Base-by-base conservation (phyloP, 371 early-diverging fungal genomes). In the Apophysomyces sp. region DNA sequence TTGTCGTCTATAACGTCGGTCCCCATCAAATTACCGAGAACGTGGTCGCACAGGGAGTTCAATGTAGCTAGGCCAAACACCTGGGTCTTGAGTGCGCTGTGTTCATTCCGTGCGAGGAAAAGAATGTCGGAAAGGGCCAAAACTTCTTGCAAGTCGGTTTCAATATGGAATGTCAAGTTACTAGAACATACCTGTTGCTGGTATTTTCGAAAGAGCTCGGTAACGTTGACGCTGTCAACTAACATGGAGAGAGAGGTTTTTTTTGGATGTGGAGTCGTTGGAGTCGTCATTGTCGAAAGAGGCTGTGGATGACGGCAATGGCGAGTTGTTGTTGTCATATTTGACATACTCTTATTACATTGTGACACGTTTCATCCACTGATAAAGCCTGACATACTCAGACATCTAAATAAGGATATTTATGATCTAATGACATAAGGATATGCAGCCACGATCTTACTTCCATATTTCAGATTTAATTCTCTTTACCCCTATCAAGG, bases 111-210 rank as follows among this genome's bases (percentile, higher is more conserved):
- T 31, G 16, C 55, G 34, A 55, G 55, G 5, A 55, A 55, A 31
- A 31, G 32, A 13, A 54, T 54, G 16, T 31, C 27, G 52, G 52
- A 52, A 52, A 52, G n/a, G 27, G 52, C 52, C 27, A 52, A 52
- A 52, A 52, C 27, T 52, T 52, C 52, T 52, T 52, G 52, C 52
- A 52, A 52, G 52, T 52, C 52, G 4, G 52, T 52, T 52, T 52
- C 52, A 26, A 52, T 52, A 16, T 52, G n/a, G 27, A 52, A 52
- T 6, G 27, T 52, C 27, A 27, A 52, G 24, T 52, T 13, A 27
- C 28, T 52, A 29, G 52, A 4, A 29, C 13, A 27, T 24, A 52
- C 29, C 27, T 52, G 24, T 52, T 52, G 52, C 52, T 52, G 13
- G 52, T 27, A 52, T 52, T 15, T 52, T 26, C 13, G 52, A 52